These are phyloP conservation scores for Exophiala xenobiotica DNA, from an alignment of 2,329 filamentous ascomycete species.

Conservation along the genomic window DNA sequence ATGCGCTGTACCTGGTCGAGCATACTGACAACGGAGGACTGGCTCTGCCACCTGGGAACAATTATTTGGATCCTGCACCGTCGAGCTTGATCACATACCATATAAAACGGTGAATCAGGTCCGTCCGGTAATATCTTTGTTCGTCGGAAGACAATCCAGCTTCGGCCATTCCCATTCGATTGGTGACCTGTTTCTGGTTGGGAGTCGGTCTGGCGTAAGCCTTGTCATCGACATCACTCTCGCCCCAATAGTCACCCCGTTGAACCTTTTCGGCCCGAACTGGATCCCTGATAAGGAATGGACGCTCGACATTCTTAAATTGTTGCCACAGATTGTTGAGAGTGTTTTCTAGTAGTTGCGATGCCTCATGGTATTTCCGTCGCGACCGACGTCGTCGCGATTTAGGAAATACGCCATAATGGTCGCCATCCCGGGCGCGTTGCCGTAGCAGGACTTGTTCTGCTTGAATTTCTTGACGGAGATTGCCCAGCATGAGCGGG, in stretches of 20 bases:
- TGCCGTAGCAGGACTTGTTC: slow-evolving; percentile 23
- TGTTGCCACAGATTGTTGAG: slow-evolving; percentile 25
- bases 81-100: slow-evolving; percentile 11
- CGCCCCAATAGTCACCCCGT: slow-evolving; percentile 22
- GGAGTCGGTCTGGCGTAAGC: slow-evolving; percentile 4
- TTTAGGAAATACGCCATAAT: slow-evolving; percentile 20
- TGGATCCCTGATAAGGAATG: slow-evolving; percentile 24
- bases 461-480: slow-evolving; percentile 26
- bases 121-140: slow-evolving; percentile 25
- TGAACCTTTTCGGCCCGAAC: slow-evolving; percentile 17
- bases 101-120: slow-evolving; percentile 25
- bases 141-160: slow-evolving; percentile 20
- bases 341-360: slow-evolving; percentile 18
- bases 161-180: slow-evolving; percentile 21
- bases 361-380: slow-evolving; percentile 15
- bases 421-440: slow-evolving; percentile 23
- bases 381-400: slow-evolving; percentile 6
- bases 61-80: neutral
- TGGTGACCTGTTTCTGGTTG: slow-evolving; percentile 12
- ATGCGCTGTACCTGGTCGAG: slow-evolving; percentile 25
- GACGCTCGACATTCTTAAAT: slow-evolving; percentile 26
- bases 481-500: slow-evolving; percentile 26
- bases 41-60: slow-evolving; percentile 21
- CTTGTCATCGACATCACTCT: slow-evolving; percentile 23
- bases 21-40: slow-evolving; percentile 17